Base-by-base conservation (phyloP, 1,284 basidiomycete genomes). In the Afroboletus lepidellus region DNA sequence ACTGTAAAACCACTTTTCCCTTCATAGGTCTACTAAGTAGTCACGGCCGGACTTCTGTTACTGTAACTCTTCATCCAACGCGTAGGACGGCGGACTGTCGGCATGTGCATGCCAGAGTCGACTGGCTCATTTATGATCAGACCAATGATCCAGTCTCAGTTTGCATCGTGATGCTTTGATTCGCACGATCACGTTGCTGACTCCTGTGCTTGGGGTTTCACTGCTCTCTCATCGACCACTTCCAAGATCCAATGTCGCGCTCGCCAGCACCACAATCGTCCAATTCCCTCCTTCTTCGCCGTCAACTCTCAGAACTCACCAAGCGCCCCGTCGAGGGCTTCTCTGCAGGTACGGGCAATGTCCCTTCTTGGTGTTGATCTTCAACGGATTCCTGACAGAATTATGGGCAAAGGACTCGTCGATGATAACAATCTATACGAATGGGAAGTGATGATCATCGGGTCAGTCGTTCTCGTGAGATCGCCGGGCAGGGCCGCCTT, bases 391-490 rank as follows among this genome's bases (percentile, higher is more conserved):
- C 64, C 64, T 66, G 61, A 66, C 58, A 62, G 62, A 63, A 54
- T 62, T 63, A 47, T 59, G 57, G 60, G 54, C 54, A 57, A 64
- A 92, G 90, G 95, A 32, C 83, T 98, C 49, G 92, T 94, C 37
- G 92, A 96, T 67, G 94, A 97, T 58, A 82, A 85, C 72, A 94
- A 97, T 73, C 75, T 97, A 15, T 90, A 89, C 52, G 93, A 96
- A 74, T 98, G 94, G 94, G 91, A 94, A 58, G 81, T 97, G 64
- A 78, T 94, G 65, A 87, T 96, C 59, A 94, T 96, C 66, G 93
- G 93, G 93, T 94, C 57, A 61, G 87, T 76, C 30, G 48, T 43
- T 48, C 48, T 7, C 50, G 23, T 36, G 38, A 20, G 34, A 29
- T 55, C 38, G 24, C 24, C 29, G 38, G 21, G 13, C 46, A 30